A percentile compares a stretch with the other conserved stretches of the same genome.
These are phyloP conservation scores for Lactarius tabidus DNA, from an alignment of 768 basidiomycete species.

Conservation along the genomic window DNA sequence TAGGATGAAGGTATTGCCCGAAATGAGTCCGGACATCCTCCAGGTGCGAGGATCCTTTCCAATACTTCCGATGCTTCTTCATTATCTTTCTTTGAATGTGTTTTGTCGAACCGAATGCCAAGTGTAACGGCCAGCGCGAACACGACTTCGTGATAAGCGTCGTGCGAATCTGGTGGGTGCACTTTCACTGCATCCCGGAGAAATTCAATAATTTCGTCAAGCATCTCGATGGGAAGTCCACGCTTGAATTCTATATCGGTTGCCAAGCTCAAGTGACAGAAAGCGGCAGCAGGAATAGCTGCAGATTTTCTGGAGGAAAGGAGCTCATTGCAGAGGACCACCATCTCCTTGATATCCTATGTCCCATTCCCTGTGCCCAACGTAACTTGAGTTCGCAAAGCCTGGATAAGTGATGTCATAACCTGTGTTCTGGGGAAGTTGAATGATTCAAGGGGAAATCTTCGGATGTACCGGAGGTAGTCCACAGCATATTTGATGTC, in stretches of 20 bases:
- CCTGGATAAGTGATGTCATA: neutral
- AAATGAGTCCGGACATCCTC: no score
- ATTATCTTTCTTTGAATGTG: no score
- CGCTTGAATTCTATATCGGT: rapidly evolving
- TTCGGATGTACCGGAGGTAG: constrained; percentile 34
- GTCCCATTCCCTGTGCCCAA: neutral
- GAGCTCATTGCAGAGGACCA: neutral
- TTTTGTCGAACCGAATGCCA: no score
- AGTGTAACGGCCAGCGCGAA: no score
- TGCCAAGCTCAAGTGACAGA: neutral
- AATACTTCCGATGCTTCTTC: no score
- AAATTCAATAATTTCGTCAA: neutral
- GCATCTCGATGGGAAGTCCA: neutral
- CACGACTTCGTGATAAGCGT: no score
- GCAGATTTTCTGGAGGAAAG: neutral
- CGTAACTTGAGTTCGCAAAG: neutral
- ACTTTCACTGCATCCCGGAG: neutral
- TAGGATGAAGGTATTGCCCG: no score
- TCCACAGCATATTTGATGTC: neutral
- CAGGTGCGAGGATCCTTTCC: no score
- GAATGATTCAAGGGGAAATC: neutral
- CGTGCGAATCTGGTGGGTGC: neutral
- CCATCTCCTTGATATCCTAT: neutral
- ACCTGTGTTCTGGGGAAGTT: rapidly evolving
- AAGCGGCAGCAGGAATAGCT: neutral